Percentiles rank a stretch among this genome's conserved stretches.
Evolutionary conservation across 1,284 basidiomycete species (phyloP).

Genomic region (Boletus mariae): DNA sequence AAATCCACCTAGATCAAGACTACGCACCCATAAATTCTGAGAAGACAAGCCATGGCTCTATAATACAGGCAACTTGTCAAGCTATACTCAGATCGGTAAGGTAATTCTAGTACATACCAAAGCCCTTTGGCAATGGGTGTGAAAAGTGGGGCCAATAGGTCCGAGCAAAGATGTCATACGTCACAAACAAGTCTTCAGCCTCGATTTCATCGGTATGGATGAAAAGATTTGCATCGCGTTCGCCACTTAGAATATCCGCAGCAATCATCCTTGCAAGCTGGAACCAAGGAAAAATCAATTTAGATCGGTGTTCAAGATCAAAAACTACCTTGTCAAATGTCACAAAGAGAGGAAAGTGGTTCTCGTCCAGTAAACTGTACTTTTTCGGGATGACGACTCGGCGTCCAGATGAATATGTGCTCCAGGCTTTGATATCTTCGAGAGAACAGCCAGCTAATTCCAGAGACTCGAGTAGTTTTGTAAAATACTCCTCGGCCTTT

Average conservation of each 20-base stretch:
- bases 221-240: slow-evolving; percentile 14
- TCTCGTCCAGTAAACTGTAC: slow-evolving; percentile 57
- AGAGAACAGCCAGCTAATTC: slow-evolving; percentile 37
- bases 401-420: slow-evolving; percentile 34
- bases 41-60: slow-evolving; percentile 63
- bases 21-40: slow-evolving; percentile 60
- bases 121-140: slow-evolving; percentile 48
- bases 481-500: slow-evolving; percentile 65
- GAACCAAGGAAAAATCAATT: background rate
- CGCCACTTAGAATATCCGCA: slow-evolving; percentile 19
- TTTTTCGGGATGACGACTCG: slow-evolving; percentile 46
- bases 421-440: slow-evolving; percentile 36
- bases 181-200: slow-evolving; percentile 33
- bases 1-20: background rate
- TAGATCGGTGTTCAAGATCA: background rate
- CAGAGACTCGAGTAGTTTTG: slow-evolving; percentile 49
- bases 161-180: slow-evolving; percentile 50
- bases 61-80: background rate
- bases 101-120: slow-evolving; percentile 40
- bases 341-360: slow-evolving; percentile 69
- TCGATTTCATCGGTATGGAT: slow-evolving; percentile 13
- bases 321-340: slow-evolving; percentile 56
- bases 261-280: slow-evolving; percentile 19
- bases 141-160: slow-evolving; percentile 66
- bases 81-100: background rate